Conservation (phyloP, 371 early-diverging fungal species). For the Apophysomyces trapeziformis region DNA sequence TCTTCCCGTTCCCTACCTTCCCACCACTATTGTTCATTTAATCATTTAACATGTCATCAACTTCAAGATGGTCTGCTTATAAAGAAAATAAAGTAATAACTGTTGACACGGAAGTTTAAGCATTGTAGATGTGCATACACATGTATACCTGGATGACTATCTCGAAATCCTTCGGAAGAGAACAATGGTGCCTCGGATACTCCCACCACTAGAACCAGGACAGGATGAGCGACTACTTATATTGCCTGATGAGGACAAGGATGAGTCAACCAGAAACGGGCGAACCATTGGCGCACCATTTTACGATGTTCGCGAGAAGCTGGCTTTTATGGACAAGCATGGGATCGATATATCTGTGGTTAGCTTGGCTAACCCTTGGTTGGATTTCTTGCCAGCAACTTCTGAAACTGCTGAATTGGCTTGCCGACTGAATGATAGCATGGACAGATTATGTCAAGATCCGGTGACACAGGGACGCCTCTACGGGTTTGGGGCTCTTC, state of each 20-base stretch:
- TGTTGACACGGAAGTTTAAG: background rate
- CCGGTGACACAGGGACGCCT: conserved; percentile 20
- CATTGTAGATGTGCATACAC: conserved; percentile 28
- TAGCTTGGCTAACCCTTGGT: conserved; percentile 30
- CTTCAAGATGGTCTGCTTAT: background rate
- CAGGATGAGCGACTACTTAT: conserved; percentile 28
- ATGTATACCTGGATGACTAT: conserved; percentile 27
- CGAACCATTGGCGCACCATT: conserved; percentile 26
- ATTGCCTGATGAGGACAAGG: conserved; percentile 26
- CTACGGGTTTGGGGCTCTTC: conserved; percentile 42
- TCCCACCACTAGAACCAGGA: conserved; percentile 22
- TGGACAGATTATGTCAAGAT: conserved; percentile 30
- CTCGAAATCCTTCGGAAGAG: conserved; percentile 26
- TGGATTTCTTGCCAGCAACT: conserved; percentile 27
- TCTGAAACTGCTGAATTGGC: conserved; percentile 27
- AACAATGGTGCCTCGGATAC: conserved; percentile 16
- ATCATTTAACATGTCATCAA: background rate
- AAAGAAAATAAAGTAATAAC: background rate
- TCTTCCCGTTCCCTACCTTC: background rate
- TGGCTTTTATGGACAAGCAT: conserved; percentile 29
- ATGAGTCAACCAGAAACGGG: conserved; percentile 22
- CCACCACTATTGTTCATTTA: background rate
- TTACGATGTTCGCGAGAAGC: conserved; percentile 24
- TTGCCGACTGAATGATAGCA: conserved; percentile 27
- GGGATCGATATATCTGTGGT: conserved; percentile 26